phyloP scores from a whole-genome alignment of 495 filamentous ascomycete species.

The Aspergillus sclerotiicarbonarius region DNA sequence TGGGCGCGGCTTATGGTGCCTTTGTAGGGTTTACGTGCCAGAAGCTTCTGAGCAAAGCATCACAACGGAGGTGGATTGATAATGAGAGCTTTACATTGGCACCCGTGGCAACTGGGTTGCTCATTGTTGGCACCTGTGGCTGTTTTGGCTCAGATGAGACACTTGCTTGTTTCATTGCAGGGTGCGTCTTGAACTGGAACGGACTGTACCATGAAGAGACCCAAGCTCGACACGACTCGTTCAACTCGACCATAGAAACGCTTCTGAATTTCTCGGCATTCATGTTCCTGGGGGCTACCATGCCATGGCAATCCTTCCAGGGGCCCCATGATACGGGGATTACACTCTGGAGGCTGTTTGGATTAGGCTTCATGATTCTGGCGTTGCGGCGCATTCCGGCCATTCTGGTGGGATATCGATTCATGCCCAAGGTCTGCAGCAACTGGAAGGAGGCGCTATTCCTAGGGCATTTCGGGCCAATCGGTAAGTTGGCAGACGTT shows the following conservation, averaged over 20 bases:
- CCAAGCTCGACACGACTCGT: conserved; percentile 38
- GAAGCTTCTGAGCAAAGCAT: conserved; percentile 29
- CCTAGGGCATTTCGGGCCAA: conserved; percentile 42
- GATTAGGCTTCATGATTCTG: conserved; percentile 32
- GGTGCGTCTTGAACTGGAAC: conserved; percentile 41
- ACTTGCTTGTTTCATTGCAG: conserved; percentile 40
- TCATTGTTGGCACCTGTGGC: conserved; percentile 41
- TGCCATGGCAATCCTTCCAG: conserved; percentile 39
- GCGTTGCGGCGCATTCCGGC: conserved; percentile 39
- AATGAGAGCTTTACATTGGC: conserved; percentile 33
- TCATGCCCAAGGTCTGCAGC: conserved; percentile 36
- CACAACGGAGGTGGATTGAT: conserved; percentile 36
- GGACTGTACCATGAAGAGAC: conserved; percentile 33
- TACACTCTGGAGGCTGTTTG: conserved; percentile 29
- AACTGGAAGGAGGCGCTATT: conserved; percentile 42
- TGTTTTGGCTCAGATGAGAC: conserved; percentile 42
- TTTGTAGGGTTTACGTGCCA: conserved; percentile 33
- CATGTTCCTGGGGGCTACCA: conserved; percentile 42
- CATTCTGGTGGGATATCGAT: conserved; percentile 36
- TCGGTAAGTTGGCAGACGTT: conserved; percentile 23
- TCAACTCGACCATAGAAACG: conserved; percentile 35
- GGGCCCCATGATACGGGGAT: conserved; percentile 30
- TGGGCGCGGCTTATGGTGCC: conserved; percentile 35
- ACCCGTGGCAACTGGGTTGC: conserved; percentile 33
- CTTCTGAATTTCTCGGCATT: conserved; percentile 42